These are phyloP conservation scores for Dioscorea dumetorum DNA, from an alignment of 106 monocot species.

Conservation along the genomic window DNA sequence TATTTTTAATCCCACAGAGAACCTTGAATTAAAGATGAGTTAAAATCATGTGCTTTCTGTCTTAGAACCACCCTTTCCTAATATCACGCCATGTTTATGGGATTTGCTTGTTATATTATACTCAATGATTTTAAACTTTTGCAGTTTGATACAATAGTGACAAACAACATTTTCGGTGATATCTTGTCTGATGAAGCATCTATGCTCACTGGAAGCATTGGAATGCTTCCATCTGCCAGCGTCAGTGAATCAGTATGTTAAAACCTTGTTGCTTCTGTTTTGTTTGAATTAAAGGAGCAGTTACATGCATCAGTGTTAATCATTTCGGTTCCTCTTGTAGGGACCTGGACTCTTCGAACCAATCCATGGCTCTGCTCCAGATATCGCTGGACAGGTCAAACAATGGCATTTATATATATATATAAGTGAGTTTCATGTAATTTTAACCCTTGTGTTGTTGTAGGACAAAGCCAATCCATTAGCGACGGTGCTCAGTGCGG, in stretches of 20 bases:
- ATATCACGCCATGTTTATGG: too few relatives aligned
- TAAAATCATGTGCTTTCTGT: neutral
- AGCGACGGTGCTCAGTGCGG: conserved; percentile 87
- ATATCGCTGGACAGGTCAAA: conserved; percentile 88
- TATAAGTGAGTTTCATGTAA: neutral
- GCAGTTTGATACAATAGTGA: conserved; percentile 98
- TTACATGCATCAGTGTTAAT: too few relatives aligned
- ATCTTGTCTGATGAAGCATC: conserved; percentile 98
- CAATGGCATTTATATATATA: neutral
- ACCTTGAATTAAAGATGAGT: neutral
- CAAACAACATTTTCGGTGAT: conserved; percentile 96
- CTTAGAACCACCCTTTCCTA: too few relatives aligned
- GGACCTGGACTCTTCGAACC: conserved; percentile 98
- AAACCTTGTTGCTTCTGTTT: neutral
- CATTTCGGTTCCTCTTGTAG: conserved; percentile 17
- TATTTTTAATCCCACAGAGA: conserved; percentile 2
- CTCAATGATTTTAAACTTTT: neutral
- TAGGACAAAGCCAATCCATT: conserved; percentile 97
- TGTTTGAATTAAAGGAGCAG: too few relatives aligned
- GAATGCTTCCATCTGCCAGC: conserved; percentile 98
- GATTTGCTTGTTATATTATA: too few relatives aligned
- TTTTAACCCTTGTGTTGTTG: conserved; percentile 5
- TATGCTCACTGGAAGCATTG: conserved; percentile 97
- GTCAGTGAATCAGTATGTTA: conserved; percentile 77
- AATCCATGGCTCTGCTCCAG: conserved; percentile 95